Evolutionary conservation across 2,329 filamentous ascomycete genomes (phyloP).

Genomic region (Hymenoscyphus albidus): DNA sequence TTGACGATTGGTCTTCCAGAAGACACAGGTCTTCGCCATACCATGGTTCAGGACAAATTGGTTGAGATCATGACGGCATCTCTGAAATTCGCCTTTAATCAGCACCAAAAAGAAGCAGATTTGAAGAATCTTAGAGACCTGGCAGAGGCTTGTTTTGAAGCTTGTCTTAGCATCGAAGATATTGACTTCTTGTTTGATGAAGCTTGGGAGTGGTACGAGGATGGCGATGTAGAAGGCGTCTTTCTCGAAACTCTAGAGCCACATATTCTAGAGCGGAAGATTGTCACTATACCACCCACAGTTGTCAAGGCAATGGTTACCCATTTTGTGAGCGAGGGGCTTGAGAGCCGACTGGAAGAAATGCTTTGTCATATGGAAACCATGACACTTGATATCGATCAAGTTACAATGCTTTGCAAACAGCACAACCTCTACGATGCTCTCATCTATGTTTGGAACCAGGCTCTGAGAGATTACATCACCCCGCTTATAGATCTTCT

Average conservation of each 20-base stretch:
- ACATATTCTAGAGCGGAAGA: constrained; percentile 74
- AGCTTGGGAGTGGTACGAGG: constrained; percentile 86
- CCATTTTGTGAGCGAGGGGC: constrained; percentile 72
- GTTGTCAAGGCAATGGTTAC: constrained; percentile 83
- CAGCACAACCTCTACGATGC: constrained; percentile 91
- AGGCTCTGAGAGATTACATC: constrained; percentile 82
- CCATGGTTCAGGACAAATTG: constrained; percentile 81
- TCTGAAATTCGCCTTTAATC: constrained; percentile 79
- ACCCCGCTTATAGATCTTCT: constrained; percentile 85
- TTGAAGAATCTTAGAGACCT: constrained; percentile 65
- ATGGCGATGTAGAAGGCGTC: constrained; percentile 65
- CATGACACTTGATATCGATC: constrained; percentile 85
- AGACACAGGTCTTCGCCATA: constrained; percentile 69
- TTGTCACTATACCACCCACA: constrained; percentile 72
- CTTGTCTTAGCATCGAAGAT: constrained; percentile 74
- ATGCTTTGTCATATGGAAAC: constrained; percentile 93
- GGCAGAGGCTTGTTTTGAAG: constrained; percentile 76
- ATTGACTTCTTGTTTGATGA: constrained; percentile 85
- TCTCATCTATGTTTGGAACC: constrained; percentile 94
- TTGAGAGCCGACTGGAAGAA: constrained; percentile 79
- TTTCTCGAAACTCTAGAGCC: constrained; percentile 88
- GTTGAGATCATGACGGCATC: constrained; percentile 93
- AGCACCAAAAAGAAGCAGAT: constrained; percentile 45
- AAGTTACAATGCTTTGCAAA: constrained; percentile 86
- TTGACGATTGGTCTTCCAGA: constrained; percentile 91